Conservation (phyloP, 345 rosid genomes). For the Ailanthus altissimus region DNA sequence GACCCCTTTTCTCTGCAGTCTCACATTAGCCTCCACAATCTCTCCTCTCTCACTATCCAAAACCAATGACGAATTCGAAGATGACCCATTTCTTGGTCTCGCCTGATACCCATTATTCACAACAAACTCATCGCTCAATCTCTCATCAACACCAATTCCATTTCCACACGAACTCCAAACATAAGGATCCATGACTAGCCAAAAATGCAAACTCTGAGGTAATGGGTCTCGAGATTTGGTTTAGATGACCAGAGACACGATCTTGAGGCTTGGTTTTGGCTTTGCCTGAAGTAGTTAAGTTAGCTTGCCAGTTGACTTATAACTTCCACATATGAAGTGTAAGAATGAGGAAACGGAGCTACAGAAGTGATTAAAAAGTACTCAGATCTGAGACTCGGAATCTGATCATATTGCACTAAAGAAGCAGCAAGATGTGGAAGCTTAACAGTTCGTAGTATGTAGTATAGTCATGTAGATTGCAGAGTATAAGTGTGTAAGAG, state of each 20-base stretch:
- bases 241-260: background rate
- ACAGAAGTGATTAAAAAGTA: no score
- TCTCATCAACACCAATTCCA: conserved; percentile 8
- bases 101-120: conserved; percentile 3
- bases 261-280: background rate
- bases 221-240: background rate
- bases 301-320: background rate
- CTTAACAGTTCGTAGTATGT: no score
- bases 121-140: conserved; percentile 10
- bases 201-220: background rate
- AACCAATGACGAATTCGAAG: conserved; percentile 29
- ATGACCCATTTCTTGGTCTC: conserved; percentile 18
- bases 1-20: conserved; percentile 25
- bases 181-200: conserved; percentile 11
- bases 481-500: conserved; percentile 3
- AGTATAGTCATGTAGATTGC: no score
- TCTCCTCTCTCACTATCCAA: conserved; percentile 53
- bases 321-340: background rate
- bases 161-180: background rate
- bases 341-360: background rate
- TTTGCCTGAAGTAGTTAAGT: background rate
- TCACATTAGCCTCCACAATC: conserved; percentile 40
- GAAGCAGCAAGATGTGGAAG: background rate
- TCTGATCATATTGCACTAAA: background rate
- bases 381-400: conserved; percentile 10